phyloP scores from a whole-genome alignment of 495 filamentous ascomycete species.

The Neurospora tetrasperma region DNA sequence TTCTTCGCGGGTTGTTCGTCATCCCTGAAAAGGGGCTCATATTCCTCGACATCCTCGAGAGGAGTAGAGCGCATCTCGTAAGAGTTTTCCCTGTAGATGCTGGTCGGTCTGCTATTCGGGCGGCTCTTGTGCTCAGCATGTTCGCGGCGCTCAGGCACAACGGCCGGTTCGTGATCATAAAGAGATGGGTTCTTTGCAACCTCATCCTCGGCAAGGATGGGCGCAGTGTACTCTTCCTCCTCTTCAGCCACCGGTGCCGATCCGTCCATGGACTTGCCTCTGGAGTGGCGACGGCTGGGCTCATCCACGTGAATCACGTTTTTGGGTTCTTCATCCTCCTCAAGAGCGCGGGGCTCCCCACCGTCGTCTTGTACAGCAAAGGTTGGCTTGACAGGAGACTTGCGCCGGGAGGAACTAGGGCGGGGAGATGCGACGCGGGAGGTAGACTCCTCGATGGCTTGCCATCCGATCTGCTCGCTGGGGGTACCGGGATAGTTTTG shows the following conservation, averaged over 20 bases:
- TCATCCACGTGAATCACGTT: constrained; percentile 66
- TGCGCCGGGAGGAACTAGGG: constrained; percentile 35
- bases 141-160: constrained; percentile 54
- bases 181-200: constrained; percentile 61
- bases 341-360: constrained; percentile 30
- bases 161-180: constrained; percentile 49
- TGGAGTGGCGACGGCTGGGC: constrained; percentile 51
- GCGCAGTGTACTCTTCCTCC: constrained; percentile 46
- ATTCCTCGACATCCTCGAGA: constrained; percentile 84
- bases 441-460: constrained; percentile 68
- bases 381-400: constrained; percentile 15
- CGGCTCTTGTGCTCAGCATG: constrained; percentile 52
- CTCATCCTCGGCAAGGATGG: constrained; percentile 89
- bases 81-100: constrained; percentile 34
- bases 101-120: constrained; percentile 61
- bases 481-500: constrained; percentile 51
- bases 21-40: constrained; percentile 90
- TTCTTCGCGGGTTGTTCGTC: constrained; percentile 48
- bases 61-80: constrained; percentile 52
- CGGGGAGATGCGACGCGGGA: constrained; percentile 58
- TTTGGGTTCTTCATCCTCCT: constrained; percentile 20
- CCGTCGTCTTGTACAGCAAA: constrained; percentile 15
- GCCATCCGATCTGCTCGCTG: constrained; percentile 69
- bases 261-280: constrained; percentile 47
- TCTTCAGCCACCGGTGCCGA: constrained; percentile 24